Conservation (phyloP, 208 protist genomes). For the Chromosphaera perkinsii region DNA sequence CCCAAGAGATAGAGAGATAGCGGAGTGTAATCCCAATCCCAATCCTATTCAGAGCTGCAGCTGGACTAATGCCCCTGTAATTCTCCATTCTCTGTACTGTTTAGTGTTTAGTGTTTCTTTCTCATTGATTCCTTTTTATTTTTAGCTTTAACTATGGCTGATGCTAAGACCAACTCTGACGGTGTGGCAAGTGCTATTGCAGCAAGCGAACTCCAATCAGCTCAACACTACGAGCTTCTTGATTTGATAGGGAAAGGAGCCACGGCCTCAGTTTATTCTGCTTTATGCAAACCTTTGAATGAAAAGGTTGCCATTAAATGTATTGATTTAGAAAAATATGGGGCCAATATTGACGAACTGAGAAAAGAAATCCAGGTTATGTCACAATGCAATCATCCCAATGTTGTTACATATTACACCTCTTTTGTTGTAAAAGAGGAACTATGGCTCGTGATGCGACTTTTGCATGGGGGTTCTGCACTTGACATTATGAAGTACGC, state of each 20-base stretch:
- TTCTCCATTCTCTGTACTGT: too few species aligned
- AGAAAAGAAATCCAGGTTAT: conserved; percentile 43
- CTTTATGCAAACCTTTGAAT: conserved; percentile 11
- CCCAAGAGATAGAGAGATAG: too few species aligned
- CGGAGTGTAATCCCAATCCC: too few species aligned
- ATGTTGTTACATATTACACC: conserved; percentile 39
- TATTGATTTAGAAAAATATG: conserved; percentile 44
- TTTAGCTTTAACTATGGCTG: too few species aligned
- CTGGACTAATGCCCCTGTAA: too few species aligned
- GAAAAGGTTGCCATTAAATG: conserved; percentile 39
- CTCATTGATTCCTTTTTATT: too few species aligned
- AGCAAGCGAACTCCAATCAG: too few species aligned
- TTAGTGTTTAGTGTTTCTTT: too few species aligned
- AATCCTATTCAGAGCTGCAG: too few species aligned
- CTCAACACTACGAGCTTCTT: too few species aligned
- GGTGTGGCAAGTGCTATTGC: too few species aligned
- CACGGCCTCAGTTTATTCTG: conserved; percentile 30
- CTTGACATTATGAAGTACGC: conserved; percentile 32
- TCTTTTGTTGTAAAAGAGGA: conserved; percentile 37
- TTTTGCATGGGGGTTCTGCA: conserved; percentile 36
- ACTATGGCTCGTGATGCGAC: conserved; percentile 45
- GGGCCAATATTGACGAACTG: conserved; percentile 44
- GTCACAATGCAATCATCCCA: conserved; percentile 29
- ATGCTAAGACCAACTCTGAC: too few species aligned
- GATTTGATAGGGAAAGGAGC: conserved; percentile 24